Conservation (phyloP, 2,329 filamentous ascomycete species). For the Massarina eburnea region DNA sequence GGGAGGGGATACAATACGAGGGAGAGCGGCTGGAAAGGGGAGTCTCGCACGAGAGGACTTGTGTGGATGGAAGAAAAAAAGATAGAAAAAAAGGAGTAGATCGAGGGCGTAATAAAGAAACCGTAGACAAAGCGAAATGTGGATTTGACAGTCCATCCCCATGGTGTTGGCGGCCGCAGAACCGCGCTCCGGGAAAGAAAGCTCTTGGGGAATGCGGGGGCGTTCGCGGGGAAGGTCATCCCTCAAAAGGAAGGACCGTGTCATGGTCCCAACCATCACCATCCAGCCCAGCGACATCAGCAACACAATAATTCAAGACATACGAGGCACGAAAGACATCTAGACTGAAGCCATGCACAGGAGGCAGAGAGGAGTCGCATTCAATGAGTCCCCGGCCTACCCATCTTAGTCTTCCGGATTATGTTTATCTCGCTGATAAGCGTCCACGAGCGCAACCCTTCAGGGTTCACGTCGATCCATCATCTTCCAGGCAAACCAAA, state of each 20-base stretch:
- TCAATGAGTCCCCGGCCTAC: background rate
- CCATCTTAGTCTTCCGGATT: background rate
- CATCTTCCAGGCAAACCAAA: background rate
- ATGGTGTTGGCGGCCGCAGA: too few relatives aligned
- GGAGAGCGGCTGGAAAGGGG: background rate
- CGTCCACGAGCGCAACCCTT: background rate
- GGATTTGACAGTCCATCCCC: too few relatives aligned
- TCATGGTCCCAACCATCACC: background rate
- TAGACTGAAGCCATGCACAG: background rate
- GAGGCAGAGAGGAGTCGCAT: background rate
- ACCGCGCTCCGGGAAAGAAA: background rate
- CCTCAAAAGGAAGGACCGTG: background rate
- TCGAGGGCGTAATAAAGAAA: too few relatives aligned
- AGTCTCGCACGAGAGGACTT: background rate
- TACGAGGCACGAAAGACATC: background rate
- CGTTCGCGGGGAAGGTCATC: background rate
- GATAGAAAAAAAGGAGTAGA: too few relatives aligned
- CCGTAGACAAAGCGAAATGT: too few relatives aligned
- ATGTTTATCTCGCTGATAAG: background rate
- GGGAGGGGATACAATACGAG: background rate
- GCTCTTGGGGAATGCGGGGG: background rate
- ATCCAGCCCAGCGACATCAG: background rate
- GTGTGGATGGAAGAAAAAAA: too few relatives aligned
- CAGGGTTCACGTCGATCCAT: constrained; percentile 7
- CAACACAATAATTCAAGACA: background rate